Conservation (phyloP, 495 filamentous ascomycete species). For the Hyaloscypha bicolor region DNA sequence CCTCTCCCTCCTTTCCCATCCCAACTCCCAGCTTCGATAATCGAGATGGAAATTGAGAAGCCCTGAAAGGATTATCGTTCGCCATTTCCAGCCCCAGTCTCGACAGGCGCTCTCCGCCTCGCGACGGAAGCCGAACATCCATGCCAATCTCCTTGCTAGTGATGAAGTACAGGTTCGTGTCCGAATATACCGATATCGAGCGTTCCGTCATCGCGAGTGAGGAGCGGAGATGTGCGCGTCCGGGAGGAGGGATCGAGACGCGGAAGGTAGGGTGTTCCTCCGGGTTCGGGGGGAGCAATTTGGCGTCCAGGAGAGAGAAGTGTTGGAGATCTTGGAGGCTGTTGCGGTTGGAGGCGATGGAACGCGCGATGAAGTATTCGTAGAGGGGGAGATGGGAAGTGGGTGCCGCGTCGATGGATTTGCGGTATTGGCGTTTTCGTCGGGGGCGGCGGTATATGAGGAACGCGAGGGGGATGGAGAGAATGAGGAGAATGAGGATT, state of each 20-base stretch:
- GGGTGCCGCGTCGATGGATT: not conserved
- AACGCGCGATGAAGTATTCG: not conserved
- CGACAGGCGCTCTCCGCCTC: not conserved
- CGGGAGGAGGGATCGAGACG: not conserved
- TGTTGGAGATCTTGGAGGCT: not conserved
- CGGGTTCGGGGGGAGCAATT: not conserved
- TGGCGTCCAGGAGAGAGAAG: not conserved
- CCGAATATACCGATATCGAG: constrained; percentile 1
- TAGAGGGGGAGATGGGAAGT: not conserved
- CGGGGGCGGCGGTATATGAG: not conserved
- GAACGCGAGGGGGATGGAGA: not conserved
- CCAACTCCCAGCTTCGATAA: not conserved
- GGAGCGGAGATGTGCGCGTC: not conserved
- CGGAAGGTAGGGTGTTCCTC: constrained; percentile 1
- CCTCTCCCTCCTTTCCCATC: not conserved
- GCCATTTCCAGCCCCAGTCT: not conserved
- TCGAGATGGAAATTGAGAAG: not conserved
- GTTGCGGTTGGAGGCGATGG: not conserved
- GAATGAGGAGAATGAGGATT: constrained; percentile 4
- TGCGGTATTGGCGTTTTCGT: not conserved
- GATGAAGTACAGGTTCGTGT: not conserved
- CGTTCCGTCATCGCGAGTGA: not conserved
- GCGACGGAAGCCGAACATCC: not conserved
- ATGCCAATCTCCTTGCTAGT: not conserved
- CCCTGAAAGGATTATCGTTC: not conserved